Percentiles rank a stretch among this genome's conserved stretches.
Conservation (phyloP, 192 early-diverging fungal species). For the Umbelopsis sp. region DNA sequence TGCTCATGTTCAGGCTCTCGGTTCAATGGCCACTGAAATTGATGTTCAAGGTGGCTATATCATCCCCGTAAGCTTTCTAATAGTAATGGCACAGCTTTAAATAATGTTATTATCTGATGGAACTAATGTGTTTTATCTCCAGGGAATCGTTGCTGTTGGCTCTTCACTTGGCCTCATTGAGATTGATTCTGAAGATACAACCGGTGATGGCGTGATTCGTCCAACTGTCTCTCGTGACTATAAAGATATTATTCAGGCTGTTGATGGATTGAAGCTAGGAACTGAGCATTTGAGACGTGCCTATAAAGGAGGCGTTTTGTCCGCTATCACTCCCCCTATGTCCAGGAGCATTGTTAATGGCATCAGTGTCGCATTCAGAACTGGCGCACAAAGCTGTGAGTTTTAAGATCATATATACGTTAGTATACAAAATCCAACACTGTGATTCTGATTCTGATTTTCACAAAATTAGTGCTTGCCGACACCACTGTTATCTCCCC, state of each 20-base stretch:
- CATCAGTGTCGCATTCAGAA: constrained; percentile 67
- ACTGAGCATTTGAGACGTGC: constrained; percentile 56
- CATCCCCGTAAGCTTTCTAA: constrained; percentile 49
- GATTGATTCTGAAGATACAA: constrained; percentile 60
- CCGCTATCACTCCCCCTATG: constrained; percentile 58
- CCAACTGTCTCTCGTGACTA: constrained; percentile 15
- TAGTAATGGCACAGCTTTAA: neutral
- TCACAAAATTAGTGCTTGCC: constrained; percentile 33
- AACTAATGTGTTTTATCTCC: neutral
- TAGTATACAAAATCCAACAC: neutral
- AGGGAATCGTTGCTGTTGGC: constrained; percentile 65
- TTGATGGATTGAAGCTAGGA: constrained; percentile 71
- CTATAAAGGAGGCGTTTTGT: constrained; percentile 62
- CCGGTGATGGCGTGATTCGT: constrained; percentile 59
- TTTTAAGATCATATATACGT: constrained; percentile 1
- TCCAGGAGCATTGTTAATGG: constrained; percentile 60
- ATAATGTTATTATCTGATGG: too few relatives aligned
- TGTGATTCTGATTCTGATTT: constrained; percentile 14
- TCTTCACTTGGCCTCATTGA: constrained; percentile 66
- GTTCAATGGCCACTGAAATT: constrained; percentile 27
- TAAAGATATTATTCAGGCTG: constrained; percentile 45
- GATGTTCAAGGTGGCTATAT: constrained; percentile 65
- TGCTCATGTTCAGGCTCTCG: neutral
- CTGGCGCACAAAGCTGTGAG: constrained; percentile 57
- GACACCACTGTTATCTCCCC: constrained; percentile 49